Base-by-base conservation (phyloP, 345 rosid genomes). In the Salix viminalis region DNA sequence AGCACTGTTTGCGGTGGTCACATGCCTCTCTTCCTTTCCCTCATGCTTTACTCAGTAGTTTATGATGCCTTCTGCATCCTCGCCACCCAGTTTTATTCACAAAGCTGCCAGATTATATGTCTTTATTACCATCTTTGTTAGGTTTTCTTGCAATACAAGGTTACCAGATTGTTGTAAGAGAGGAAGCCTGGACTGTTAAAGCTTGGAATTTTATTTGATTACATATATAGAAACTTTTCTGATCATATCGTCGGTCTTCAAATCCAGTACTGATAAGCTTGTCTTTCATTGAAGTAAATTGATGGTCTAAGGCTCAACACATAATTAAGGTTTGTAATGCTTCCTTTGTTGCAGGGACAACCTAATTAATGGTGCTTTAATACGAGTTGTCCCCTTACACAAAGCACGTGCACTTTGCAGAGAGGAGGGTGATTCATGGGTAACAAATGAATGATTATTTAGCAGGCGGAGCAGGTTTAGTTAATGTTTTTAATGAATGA, bases 1-100 rank as follows among this genome's bases (percentile, higher is more conserved):
- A 61, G 78, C 75, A 79, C 48, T 58, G 69, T 73, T 73, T 78
- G 77, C 77, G 81, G 81, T 67, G 77, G 73, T 78, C 76, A 78
- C 81, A 67, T 78, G 80, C 75, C 39, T 13, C 39, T 70, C 71
- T 32, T 30, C 50, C 36, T 23, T 32, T n/a, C 44, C 76, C 69
- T 41, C 66, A 30, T 68, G 77, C 39, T 37, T 46, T 36, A 36
- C 69, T 73, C 64, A 73, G 72, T 72, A 26, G 64, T 32, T 61
- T 50, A 69, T 72, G 58, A 79, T 79, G 74, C 70, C 46, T 6
- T 67, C 74, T 48, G 19, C 61, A 75, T 75, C 71, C 64, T 4
- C 28, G n/a, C 7, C 37, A 12, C 21, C 21, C 32, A 72, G 64
- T 44, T 1, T 30, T 71, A 52, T 36, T 32, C 62, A 56, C 0